Conservation (phyloP, 208 protist species). For the Phytomonas francai region DNA sequence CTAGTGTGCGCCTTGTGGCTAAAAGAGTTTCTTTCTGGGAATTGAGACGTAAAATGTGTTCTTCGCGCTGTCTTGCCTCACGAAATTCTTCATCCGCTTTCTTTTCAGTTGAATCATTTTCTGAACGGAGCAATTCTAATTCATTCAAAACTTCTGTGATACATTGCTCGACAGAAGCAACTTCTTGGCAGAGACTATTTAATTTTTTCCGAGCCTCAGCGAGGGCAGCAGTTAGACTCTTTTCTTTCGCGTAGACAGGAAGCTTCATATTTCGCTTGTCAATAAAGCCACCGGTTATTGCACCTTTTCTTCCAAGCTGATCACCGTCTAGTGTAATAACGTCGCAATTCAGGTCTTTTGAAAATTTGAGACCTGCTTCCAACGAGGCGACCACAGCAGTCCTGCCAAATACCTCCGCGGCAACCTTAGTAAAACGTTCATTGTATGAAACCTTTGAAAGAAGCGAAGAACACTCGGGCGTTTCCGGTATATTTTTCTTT, state of each 20-base stretch:
- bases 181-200: slow-evolving; percentile 50
- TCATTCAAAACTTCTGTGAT: slow-evolving; percentile 76
- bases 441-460: slow-evolving; percentile 76
- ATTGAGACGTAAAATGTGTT: slow-evolving; percentile 24
- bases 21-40: slow-evolving; percentile 44
- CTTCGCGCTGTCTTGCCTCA: slow-evolving; percentile 20
- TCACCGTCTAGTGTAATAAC: slow-evolving; percentile 94
- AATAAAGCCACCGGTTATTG: slow-evolving; percentile 94
- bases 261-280: slow-evolving; percentile 85
- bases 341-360: slow-evolving; percentile 77
- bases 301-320: slow-evolving; percentile 81
- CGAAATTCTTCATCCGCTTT: slow-evolving; percentile 31
- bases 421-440: slow-evolving; percentile 62
- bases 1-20: slow-evolving; percentile 25
- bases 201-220: slow-evolving; percentile 25
- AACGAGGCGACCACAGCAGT: slow-evolving; percentile 85
- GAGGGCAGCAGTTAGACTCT: slow-evolving; percentile 19
- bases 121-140: slow-evolving; percentile 49
- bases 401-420: slow-evolving; percentile 92
- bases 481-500: slow-evolving; percentile 31
- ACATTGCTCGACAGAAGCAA: slow-evolving; percentile 60
- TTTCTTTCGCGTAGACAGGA: slow-evolving; percentile 37
- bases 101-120: slow-evolving; percentile 37
- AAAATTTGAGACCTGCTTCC: slow-evolving; percentile 65
- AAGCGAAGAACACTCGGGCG: slow-evolving; percentile 61